phyloP scores from a whole-genome alignment of 179 eudicot genomes.

The Silene coronaria region DNA sequence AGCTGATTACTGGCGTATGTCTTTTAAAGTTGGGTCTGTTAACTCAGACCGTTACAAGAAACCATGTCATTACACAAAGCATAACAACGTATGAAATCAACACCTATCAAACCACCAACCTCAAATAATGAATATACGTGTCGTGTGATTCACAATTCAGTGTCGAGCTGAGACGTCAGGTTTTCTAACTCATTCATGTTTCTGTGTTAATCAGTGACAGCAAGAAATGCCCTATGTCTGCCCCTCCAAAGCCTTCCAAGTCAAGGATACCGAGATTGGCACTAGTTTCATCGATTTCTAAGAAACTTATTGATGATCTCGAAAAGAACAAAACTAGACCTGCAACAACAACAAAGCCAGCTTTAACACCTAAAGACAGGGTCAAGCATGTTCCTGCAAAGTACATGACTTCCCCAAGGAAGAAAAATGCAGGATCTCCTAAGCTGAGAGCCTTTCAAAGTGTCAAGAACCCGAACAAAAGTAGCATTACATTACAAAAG shows the following conservation, averaged over 20 bases:
- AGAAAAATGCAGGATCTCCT: slow-evolving; percentile 35
- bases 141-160: too few species aligned
- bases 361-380: slow-evolving; percentile 49
- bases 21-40: too few species aligned
- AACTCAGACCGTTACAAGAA: too few species aligned
- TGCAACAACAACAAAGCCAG: slow-evolving; percentile 29
- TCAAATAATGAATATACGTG: too few species aligned
- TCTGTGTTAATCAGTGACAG: slow-evolving; percentile 30
- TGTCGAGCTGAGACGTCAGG: too few species aligned
- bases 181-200: slow-evolving; percentile 9
- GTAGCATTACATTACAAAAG: slow-evolving; percentile 34
- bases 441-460: slow-evolving; percentile 52
- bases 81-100: too few species aligned
- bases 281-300: slow-evolving; percentile 49
- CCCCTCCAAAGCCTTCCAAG: slow-evolving; percentile 79
- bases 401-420: slow-evolving; percentile 84
- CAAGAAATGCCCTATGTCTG: slow-evolving; percentile 68
- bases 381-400: slow-evolving; percentile 78
- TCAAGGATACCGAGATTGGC: slow-evolving; percentile 60
- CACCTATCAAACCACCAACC: too few species aligned
- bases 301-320: slow-evolving; percentile 30
- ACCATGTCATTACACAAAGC: too few species aligned
- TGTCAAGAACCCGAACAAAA: slow-evolving; percentile 49
- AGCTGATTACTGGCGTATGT: too few species aligned
- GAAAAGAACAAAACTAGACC: slow-evolving; percentile 26